Conservation (phyloP, 495 filamentous ascomycete genomes). For the Penicillium chermesinum region DNA sequence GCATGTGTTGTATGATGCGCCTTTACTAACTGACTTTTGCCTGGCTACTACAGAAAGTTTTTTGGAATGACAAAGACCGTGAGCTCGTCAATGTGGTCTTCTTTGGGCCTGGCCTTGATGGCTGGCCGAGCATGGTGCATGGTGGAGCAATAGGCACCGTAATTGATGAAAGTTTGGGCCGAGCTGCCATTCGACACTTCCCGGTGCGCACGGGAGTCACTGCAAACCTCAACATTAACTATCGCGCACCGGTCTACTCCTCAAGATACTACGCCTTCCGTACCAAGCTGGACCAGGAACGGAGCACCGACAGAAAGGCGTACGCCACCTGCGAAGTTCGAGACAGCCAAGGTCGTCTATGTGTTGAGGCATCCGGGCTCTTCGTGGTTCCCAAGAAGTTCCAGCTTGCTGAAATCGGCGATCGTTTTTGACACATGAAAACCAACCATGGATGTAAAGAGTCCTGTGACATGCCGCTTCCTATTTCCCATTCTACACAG, state of each 20-base stretch:
- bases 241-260: conserved; percentile 52
- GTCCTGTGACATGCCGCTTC: neutral
- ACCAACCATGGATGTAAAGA: neutral
- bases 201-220: conserved; percentile 51
- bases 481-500: neutral
- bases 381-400: conserved; percentile 59
- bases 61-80: conserved; percentile 47
- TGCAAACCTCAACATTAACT: conserved; percentile 60
- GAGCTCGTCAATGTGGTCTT: conserved; percentile 52
- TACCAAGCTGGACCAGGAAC: conserved; percentile 38
- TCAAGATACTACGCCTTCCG: conserved; percentile 61
- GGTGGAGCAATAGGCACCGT: conserved; percentile 69
- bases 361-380: conserved; percentile 53
- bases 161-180: conserved; percentile 57
- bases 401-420: conserved; percentile 39
- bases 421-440: conserved; percentile 40
- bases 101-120: conserved; percentile 57
- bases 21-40: too few relatives aligned
- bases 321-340: conserved; percentile 55
- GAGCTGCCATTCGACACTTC: conserved; percentile 36
- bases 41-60: conserved; percentile 42
- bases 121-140: conserved; percentile 75
- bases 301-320: conserved; percentile 57
- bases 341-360: conserved; percentile 46
- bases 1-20: too few relatives aligned